These are phyloP conservation scores for Ophiostoma tasmaniense DNA, from an alignment of 2,329 filamentous ascomycete genomes.

Conservation along the genomic window DNA sequence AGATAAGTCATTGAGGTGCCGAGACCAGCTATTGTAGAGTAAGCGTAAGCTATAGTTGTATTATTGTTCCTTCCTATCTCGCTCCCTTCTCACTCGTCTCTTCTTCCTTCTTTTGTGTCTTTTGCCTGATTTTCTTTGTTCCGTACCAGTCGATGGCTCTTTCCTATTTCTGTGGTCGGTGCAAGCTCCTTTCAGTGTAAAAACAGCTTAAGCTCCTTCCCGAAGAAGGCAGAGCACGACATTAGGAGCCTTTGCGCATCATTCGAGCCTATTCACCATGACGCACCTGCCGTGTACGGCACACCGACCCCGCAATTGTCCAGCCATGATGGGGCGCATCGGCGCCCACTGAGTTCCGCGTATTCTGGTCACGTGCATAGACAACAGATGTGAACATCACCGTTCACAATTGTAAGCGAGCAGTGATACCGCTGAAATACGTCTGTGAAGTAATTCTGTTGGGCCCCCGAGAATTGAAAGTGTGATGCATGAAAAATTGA, in stretches of 20 bases:
- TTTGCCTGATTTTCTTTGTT: neutral
- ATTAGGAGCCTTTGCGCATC: neutral
- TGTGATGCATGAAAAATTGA: neutral
- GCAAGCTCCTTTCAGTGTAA: neutral
- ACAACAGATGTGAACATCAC: neutral
- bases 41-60: neutral
- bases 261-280: neutral
- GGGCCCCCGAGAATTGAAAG: too few relatives aligned
- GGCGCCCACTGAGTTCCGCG: neutral
- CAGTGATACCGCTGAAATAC: neutral
- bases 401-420: neutral
- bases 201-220: slow-evolving; percentile 4
- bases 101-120: neutral
- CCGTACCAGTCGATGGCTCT: neutral
- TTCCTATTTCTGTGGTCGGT: neutral
- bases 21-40: neutral
- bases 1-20: neutral
- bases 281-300: slow-evolving; percentile 7
- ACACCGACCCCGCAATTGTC: slow-evolving; percentile 3
- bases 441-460: neutral
- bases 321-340: slow-evolving; percentile 1
- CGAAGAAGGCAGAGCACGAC: neutral
- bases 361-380: neutral
- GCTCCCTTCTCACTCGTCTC: neutral
- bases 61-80: neutral